Evolutionary conservation across 495 filamentous ascomycete species (phyloP), one percentile per base, ranked within the genome.

Genomic region (Glarea lozoyensis): DNA sequence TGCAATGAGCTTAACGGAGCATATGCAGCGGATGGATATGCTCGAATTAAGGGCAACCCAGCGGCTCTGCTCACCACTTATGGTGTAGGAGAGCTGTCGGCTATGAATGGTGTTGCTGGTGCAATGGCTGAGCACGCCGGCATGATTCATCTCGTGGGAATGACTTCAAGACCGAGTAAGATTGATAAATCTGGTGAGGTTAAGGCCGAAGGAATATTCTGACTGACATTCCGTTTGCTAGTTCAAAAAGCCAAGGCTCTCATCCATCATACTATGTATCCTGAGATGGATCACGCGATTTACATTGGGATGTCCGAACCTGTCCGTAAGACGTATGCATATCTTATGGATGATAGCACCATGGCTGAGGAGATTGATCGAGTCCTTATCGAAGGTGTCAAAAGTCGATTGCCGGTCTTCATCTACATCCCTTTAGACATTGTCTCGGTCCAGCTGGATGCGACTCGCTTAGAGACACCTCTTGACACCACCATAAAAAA

Each of bases 351-450:
- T 35, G 36, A 49, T 0, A 27, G 37, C 2, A 66, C 50, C 1
- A 60, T 62, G 12, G 50, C 53, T 4, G 31, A 50, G 10, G 66
- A 70, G 38, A 68, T 70, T 45, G 64, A 70, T 37, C 46, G 64
- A 27, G 61, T 63, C 12, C 47, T 69, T 3, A 56, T 57, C 11
- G 56, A 48, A 42, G 55, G 43, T 42, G 43, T 54, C 18, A 31
- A 37, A n/a, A 31, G 36, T 10, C 31, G 50, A 30, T 50, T 40
- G 10, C 54, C 86, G 0, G 84, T 94, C 16, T 96, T 95, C 60
- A 77, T 95, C 52, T 80, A 79, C 47, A 67, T 97, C 2, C 88
- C 92, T 1, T 86, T 84, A 17, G 86, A 97, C 59, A 82, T 94
- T 66, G 80, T 86, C 10, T 67, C 78, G 53, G 79, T 82, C 60